Conservation (phyloP, 2,329 filamentous ascomycete genomes). For the Cladosporium sphaerospermum region DNA sequence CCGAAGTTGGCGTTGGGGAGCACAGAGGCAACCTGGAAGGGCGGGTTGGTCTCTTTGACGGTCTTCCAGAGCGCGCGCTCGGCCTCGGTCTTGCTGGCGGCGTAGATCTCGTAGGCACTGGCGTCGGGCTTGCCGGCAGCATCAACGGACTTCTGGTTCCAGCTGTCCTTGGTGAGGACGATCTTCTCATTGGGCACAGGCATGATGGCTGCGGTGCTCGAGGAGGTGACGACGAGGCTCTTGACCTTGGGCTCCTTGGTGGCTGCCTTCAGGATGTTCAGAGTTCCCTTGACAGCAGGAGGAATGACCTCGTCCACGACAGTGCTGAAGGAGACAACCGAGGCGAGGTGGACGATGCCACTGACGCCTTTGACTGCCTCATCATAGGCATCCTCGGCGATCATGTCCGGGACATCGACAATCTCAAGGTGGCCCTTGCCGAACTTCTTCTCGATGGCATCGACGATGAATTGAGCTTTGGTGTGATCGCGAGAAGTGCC, state of each 20-base stretch:
- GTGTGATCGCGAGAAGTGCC: slow-evolving; percentile 22
- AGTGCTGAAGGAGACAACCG: slow-evolving; percentile 32
- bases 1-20: slow-evolving; percentile 26
- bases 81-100: slow-evolving; percentile 41
- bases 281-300: slow-evolving; percentile 28
- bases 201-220: slow-evolving; percentile 29
- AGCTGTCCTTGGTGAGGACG: slow-evolving; percentile 25
- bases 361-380: slow-evolving; percentile 35
- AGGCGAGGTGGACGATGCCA: slow-evolving; percentile 44
- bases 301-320: slow-evolving; percentile 41
- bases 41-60: slow-evolving; percentile 37
- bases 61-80: slow-evolving; percentile 45
- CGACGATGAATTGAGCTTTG: slow-evolving; percentile 23
- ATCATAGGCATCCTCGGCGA: slow-evolving; percentile 33
- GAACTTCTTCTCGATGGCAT: slow-evolving; percentile 23
- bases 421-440: slow-evolving; percentile 33
- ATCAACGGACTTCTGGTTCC: slow-evolving; percentile 26
- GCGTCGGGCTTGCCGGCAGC: slow-evolving; percentile 25
- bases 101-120: slow-evolving; percentile 31
- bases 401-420: slow-evolving; percentile 35
- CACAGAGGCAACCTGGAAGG: slow-evolving; percentile 39
- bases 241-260: slow-evolving; percentile 36
- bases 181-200: slow-evolving; percentile 32
- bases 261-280: slow-evolving; percentile 38
- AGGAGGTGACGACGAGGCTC: slow-evolving; percentile 39